A percentile compares a stretch with the other conserved stretches of the same genome.
Evolutionary conservation across 108 stramenopile species (phyloP).

Genomic region (Seminavis robusta): DNA sequence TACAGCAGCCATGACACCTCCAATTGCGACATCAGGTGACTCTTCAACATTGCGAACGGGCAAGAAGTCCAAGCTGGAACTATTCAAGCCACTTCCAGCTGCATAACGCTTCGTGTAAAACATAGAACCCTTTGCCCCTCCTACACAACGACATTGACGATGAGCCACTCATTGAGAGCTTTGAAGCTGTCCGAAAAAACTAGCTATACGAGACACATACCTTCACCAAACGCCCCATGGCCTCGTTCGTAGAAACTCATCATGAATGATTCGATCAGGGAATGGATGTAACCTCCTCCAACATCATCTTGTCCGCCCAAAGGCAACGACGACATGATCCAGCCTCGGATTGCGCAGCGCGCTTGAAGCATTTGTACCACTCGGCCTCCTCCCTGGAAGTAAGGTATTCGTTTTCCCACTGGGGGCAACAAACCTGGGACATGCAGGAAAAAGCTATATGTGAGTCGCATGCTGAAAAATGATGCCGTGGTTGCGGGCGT

Average conservation of each 20-base stretch:
- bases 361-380: conserved; percentile 81
- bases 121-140: conserved; percentile 64
- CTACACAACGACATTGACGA: neutral
- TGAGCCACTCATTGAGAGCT: neutral
- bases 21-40: conserved; percentile 46
- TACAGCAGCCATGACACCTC: conserved; percentile 52
- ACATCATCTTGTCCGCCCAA: conserved; percentile 77
- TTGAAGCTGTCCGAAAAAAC: neutral
- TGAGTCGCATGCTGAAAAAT: too few species aligned
- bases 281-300: conserved; percentile 74
- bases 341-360: conserved; percentile 74
- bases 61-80: conserved; percentile 77
- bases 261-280: conserved; percentile 64
- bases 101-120: conserved; percentile 75
- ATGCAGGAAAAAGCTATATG: too few species aligned
- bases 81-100: conserved; percentile 73
- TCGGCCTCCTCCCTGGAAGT: conserved; percentile 61
- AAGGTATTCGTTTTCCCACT: conserved; percentile 66
- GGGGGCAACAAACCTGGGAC: conserved; percentile 74
- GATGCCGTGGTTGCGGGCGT: too few species aligned
- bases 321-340: conserved; percentile 71
- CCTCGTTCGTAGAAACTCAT: conserved; percentile 87
- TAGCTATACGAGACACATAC: conserved; percentile 1
- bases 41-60: conserved; percentile 83
- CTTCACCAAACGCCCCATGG: conserved; percentile 81